phyloP scores from a whole-genome alignment of 2,329 filamentous ascomycete genomes.

The Fusarium sp. region DNA sequence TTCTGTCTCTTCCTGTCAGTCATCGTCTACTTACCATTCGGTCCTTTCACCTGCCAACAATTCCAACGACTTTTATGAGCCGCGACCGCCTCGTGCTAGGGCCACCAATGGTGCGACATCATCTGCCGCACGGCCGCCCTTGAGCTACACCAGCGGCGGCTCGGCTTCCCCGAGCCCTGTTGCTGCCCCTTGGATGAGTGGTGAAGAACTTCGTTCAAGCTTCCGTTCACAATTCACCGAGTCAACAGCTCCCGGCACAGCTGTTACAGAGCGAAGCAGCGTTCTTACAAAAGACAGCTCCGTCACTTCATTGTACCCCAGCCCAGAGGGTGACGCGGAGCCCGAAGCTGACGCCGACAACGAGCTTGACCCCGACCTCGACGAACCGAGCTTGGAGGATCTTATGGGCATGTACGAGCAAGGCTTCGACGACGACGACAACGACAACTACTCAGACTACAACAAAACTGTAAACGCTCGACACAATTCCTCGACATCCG shows the following conservation, averaged over 20 bases:
- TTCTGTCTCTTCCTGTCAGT: slow-evolving; percentile 65
- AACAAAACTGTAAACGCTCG: slow-evolving; percentile 28
- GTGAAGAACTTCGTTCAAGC: slow-evolving; percentile 69
- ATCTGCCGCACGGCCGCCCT: slow-evolving; percentile 49
- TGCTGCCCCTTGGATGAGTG: slow-evolving; percentile 64
- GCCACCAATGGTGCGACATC: slow-evolving; percentile 45
- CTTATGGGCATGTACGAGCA: slow-evolving; percentile 80
- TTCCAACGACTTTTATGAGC: slow-evolving; percentile 58
- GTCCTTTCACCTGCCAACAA: slow-evolving; percentile 58
- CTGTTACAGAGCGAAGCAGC: slow-evolving; percentile 87
- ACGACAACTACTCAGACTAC: slow-evolving; percentile 45
- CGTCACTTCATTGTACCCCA: slow-evolving; percentile 70
- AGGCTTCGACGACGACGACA: slow-evolving; percentile 68
- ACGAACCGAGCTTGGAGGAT: slow-evolving; percentile 75
- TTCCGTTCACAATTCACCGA: slow-evolving; percentile 70
- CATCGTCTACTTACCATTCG: slow-evolving; percentile 59
- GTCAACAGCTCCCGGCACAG: slow-evolving; percentile 71
- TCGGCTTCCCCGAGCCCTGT: slow-evolving; percentile 55
- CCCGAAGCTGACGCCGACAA: slow-evolving; percentile 55
- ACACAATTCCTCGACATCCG: slow-evolving; percentile 58
- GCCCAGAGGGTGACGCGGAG: slow-evolving; percentile 43
- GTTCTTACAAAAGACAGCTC: slow-evolving; percentile 86
- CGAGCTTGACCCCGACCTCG: slow-evolving; percentile 57
- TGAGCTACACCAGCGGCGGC: slow-evolving; percentile 53
- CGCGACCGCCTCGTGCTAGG: slow-evolving; percentile 50